These are phyloP conservation scores for Hansfordia pulvinata DNA, from an alignment of 2,329 filamentous ascomycete species.

Conservation along the genomic window DNA sequence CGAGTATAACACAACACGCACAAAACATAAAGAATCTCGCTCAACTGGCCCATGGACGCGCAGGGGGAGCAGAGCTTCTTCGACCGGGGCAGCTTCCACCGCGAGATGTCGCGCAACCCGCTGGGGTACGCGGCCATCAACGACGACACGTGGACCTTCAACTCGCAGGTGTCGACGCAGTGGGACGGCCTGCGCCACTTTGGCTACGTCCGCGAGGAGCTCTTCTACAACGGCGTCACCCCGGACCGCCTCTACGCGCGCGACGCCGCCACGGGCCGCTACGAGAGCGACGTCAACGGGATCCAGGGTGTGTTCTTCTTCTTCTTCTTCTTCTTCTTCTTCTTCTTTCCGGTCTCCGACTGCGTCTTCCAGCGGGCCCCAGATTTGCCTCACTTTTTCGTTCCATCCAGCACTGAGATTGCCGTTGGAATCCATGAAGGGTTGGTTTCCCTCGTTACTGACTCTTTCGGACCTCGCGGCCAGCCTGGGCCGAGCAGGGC, in stretches of 20 bases:
- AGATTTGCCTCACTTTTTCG: background rate
- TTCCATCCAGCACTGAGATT: background rate
- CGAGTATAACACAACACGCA: too few relatives aligned
- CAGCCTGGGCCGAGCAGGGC: slow-evolving; percentile 32
- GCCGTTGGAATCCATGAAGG: too few relatives aligned
- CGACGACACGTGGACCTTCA: slow-evolving; percentile 46
- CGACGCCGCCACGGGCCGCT: slow-evolving; percentile 9
- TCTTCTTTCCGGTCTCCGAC: too few relatives aligned
- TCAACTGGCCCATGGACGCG: slow-evolving; percentile 46
- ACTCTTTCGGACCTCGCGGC: background rate
- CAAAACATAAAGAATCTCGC: slow-evolving; percentile 42
- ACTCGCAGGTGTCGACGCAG: slow-evolving; percentile 43
- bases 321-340: too few relatives aligned
- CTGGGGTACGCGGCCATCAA: slow-evolving; percentile 41
- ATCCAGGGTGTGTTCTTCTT: slow-evolving; percentile 18
- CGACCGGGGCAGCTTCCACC: slow-evolving; percentile 38
- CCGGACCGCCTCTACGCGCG: slow-evolving; percentile 25
- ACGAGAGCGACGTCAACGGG: slow-evolving; percentile 23
- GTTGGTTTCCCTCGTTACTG: too few relatives aligned
- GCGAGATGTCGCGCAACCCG: slow-evolving; percentile 35
- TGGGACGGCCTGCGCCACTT: slow-evolving; percentile 43
- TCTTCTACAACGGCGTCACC: slow-evolving; percentile 22
- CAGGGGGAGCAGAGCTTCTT: slow-evolving; percentile 39
- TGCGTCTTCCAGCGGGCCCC: background rate
- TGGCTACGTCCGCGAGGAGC: slow-evolving; percentile 28